Conservation (phyloP, 331 rosid genomes). For the Quercus lobata region DNA sequence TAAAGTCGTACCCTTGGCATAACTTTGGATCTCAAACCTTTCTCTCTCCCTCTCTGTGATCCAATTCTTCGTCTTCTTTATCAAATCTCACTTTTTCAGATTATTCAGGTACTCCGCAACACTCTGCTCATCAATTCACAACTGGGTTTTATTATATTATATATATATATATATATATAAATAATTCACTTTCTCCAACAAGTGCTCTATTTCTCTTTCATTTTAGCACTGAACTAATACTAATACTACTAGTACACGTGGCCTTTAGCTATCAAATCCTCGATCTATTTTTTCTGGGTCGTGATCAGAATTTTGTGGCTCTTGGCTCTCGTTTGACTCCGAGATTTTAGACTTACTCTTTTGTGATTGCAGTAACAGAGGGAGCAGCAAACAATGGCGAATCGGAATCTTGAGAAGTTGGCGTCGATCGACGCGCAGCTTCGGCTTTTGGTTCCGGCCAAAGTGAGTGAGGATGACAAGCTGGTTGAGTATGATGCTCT, state of each 20-base stretch:
- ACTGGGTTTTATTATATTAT: constrained; percentile 8
- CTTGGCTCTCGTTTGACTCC: constrained; percentile 27
- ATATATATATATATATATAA: background rate
- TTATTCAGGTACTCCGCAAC: constrained; percentile 44
- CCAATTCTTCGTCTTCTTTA: constrained; percentile 3
- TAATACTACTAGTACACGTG: constrained; percentile 22
- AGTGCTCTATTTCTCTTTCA: background rate
- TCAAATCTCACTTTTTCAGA: constrained; percentile 22
- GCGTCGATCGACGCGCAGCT: constrained; percentile 98
- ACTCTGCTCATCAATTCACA: background rate
- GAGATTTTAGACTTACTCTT: constrained; percentile 14
- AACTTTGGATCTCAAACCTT: constrained; percentile 19
- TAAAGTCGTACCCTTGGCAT: constrained; percentile 15
- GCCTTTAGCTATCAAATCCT: background rate
- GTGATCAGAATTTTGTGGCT: constrained; percentile 15
- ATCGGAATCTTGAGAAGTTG: constrained; percentile 75
- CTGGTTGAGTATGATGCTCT: constrained; percentile 91
- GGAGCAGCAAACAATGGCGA: constrained; percentile 45
- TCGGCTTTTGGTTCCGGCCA: constrained; percentile 72
- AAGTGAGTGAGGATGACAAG: constrained; percentile 95
- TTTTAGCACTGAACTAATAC: no score
- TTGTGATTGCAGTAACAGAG: constrained; percentile 19
- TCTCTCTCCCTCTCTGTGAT: constrained; percentile 8
- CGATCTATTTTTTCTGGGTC: constrained; percentile 15
- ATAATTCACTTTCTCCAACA: background rate